phyloP scores from a whole-genome alignment of 805 yeast genomes.

The Hanseniaspora hatyaiensis region DNA sequence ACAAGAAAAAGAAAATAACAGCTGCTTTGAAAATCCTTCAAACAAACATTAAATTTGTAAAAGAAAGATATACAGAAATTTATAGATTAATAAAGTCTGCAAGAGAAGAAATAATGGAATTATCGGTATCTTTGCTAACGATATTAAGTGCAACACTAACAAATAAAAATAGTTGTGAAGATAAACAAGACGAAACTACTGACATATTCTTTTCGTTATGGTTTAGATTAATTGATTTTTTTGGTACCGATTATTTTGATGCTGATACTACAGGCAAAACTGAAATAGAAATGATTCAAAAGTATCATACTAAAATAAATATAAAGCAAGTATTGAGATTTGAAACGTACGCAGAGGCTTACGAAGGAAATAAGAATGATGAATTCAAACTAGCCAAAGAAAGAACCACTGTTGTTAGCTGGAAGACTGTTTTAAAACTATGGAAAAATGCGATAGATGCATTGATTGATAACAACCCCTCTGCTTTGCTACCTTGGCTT shows the following conservation, averaged over 20 bases:
- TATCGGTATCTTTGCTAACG: background rate
- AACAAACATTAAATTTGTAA: background rate
- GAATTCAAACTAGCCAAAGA: background rate
- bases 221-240: conserved; percentile 11
- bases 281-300: background rate
- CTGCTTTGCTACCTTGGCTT: conserved; percentile 7
- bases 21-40: background rate
- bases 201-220: conserved; percentile 13
- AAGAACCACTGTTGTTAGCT: background rate
- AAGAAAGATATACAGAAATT: conserved; percentile 3
- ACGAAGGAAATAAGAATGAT: background rate
- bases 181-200: conserved; percentile 1
- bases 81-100: background rate
- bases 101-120: background rate
- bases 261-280: background rate
- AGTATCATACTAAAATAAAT: background rate
- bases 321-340: background rate
- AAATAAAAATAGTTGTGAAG: background rate
- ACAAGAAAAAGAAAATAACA: background rate
- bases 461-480: background rate
- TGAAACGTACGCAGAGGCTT: background rate
- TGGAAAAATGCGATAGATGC: conserved; percentile 2
- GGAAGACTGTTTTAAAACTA: background rate
- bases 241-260: conserved; percentile 7
- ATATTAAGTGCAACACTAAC: background rate